Evolutionary conservation across 148 eudicot genomes (phyloP), one percentile per base, ranked within the genome.

Genomic region (Polygonum aviculare): DNA sequence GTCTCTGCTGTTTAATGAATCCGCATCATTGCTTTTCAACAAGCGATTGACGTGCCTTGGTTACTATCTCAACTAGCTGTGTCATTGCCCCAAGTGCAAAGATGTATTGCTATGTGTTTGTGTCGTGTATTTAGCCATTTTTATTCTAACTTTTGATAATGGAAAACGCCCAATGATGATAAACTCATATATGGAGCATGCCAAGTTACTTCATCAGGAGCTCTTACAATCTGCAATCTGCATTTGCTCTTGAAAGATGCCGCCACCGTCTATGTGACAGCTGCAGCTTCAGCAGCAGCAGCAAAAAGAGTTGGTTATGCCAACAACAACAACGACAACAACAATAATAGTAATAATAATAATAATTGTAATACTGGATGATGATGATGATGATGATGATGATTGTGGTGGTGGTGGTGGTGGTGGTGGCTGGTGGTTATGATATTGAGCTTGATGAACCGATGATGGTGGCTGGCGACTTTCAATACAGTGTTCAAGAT

Each of bases 401-500:
- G 69, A 2, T 31, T 2, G 4, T 31, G 40, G 31, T 63, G 39
- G 12, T 50, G 4, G n/a, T 50, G 0, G 54, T 50, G 54, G 54
- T 33, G 69, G 6, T 31, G 18, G 18, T 22, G 65, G 12, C 31
- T 22, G 16, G n/a, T 51, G 55, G 63, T 57, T 31, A 12, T 21
- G 10, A 21, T 57, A 2, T 12, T 63, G 14, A 14, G 39, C 2
- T 26, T 33, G 69, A 38, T 15, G 72, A 67, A 9, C 14, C 12
- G 21, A 67, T 67, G 72, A 16, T 67, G 72, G 72, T 67, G 72
- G 72, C 21, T 5, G 38, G 72, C 5, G 72, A 38, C 41, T 67
- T 67, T 67, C 44, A 36, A 38, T 67, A 7, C 72, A 67, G 36
- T 67, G 72, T 19, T 67, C 72, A 35, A 67, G 72, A n/a, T 67